Evolutionary conservation across 352 stramenopile genomes (phyloP), one percentile per base, ranked within the genome.

Genomic region (Globisporangium heterothallicum): DNA sequence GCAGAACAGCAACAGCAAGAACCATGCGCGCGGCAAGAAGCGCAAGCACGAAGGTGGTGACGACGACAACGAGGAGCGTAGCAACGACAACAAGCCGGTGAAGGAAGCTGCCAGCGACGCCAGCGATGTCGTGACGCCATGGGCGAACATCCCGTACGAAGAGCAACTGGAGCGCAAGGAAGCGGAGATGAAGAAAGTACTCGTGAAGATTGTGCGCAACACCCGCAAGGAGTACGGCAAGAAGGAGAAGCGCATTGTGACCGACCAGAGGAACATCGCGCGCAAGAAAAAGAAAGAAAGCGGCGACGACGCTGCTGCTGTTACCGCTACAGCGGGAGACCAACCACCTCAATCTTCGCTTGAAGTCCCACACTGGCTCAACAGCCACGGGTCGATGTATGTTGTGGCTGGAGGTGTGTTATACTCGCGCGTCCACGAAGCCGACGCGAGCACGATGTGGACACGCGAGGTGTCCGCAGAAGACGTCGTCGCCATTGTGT

Each of bases 121-220:
- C 19, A 66, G 72, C 19, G 76, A 94, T 18, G 79, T 88, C 10
- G 84, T 93, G 45, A 92, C 84, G 22, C 86, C 86, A 22, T 95
- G 84, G 84, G 80, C 76, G 9, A 62, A 69, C 30, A 64, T 95
- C 6, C 65, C 75, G 14, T 94, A 94, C 49, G 71, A 81, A 6
- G 78, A 93, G 61, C 86, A 96, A 53, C 58, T 94, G 27, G 66
- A 86, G 50, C 78, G 75, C 49, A 96, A 96, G 53, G 84, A 96
- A 43, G 58, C 77, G 46, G 82, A 91, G 64, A 94, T 96, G 86
- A 92, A 91, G 70, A 91, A 92, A 47, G 84, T 95, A 47, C 64
- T 96, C 41, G 71, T 92, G 1, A 90, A 88, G 64, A 92, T 94
- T 40, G 78, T 89, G 27, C 79, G 86, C 16, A 79, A 86, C 48